Evolutionary conservation across 805 yeast species (phyloP).

Genomic region (Candida loeiensis): DNA sequence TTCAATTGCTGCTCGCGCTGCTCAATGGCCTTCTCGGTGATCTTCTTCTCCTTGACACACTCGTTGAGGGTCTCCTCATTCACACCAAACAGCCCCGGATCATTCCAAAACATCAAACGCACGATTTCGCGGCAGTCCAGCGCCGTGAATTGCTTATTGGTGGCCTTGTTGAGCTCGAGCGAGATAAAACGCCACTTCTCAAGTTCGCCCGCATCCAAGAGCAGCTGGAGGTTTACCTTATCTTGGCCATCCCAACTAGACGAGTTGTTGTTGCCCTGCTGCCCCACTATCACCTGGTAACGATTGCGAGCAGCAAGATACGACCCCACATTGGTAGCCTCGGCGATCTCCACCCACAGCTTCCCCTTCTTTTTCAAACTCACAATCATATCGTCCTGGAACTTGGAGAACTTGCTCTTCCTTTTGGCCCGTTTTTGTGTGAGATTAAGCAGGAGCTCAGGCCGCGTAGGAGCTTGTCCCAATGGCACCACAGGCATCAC

Average conservation of each 20-base stretch:
- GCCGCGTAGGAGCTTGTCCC: constrained; percentile 38
- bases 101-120: constrained; percentile 48
- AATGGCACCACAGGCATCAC: constrained; percentile 50
- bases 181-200: constrained; percentile 70
- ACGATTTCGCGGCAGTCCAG: constrained; percentile 55
- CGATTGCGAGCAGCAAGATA: constrained; percentile 73
- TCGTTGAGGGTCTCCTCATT: constrained; percentile 43
- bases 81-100: constrained; percentile 59
- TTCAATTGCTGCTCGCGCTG: constrained; percentile 17
- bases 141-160: constrained; percentile 49
- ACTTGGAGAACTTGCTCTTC: constrained; percentile 64
- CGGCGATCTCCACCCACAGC: constrained; percentile 73
- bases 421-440: constrained; percentile 52
- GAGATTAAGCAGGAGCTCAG: constrained; percentile 39
- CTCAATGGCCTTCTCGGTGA: constrained; percentile 30
- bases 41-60: constrained; percentile 32
- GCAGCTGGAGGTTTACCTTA: constrained; percentile 43
- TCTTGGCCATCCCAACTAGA: constrained; percentile 61
- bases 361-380: constrained; percentile 59
- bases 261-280: constrained; percentile 69
- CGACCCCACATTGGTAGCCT: constrained; percentile 57
- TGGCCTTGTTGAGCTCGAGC: constrained; percentile 53
- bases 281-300: constrained; percentile 78
- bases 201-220: constrained; percentile 66
- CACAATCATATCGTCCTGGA: constrained; percentile 65